Percentiles rank a stretch among this genome's conserved stretches.
These are phyloP conservation scores for Eucalyptus leucophloia DNA, from an alignment of 345 rosid genomes.

Conservation along the genomic window DNA sequence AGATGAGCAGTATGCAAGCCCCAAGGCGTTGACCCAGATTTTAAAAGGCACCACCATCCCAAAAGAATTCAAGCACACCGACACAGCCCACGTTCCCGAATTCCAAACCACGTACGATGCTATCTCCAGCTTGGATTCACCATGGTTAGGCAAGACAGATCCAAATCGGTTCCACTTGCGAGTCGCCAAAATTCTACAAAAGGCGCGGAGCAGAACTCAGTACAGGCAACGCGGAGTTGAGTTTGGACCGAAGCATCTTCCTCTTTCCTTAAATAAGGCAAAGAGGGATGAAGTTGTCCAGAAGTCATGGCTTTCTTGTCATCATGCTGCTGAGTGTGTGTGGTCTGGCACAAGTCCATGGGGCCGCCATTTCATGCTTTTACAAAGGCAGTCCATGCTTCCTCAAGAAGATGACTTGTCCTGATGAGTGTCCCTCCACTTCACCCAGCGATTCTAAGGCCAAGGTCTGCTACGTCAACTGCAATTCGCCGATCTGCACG, in stretches of 20 bases:
- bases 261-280: not conserved
- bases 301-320: not conserved
- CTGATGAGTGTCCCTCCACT: slow-evolving; percentile 12
- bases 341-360: not conserved
- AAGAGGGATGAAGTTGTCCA: not conserved
- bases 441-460: not conserved
- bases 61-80: not conserved
- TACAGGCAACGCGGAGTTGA: not conserved
- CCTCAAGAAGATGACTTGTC: slow-evolving; percentile 4
- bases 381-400: slow-evolving; percentile 1
- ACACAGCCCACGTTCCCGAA: not conserved
- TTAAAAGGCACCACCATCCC: not conserved
- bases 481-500: not conserved
- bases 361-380: not conserved
- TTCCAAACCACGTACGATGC: not conserved
- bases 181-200: not conserved
- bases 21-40: not conserved
- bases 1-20: not conserved
- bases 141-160: not conserved
- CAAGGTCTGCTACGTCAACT: not conserved
- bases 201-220: not conserved
- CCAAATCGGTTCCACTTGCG: not conserved
- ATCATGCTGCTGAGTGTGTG: not conserved
- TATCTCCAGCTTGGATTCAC: not conserved
- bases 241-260: not conserved